Percentiles rank a stretch among this genome's conserved stretches.
phyloP scores from a whole-genome alignment of 805 yeast genomes.

The Metschnikowia kofuensis region DNA sequence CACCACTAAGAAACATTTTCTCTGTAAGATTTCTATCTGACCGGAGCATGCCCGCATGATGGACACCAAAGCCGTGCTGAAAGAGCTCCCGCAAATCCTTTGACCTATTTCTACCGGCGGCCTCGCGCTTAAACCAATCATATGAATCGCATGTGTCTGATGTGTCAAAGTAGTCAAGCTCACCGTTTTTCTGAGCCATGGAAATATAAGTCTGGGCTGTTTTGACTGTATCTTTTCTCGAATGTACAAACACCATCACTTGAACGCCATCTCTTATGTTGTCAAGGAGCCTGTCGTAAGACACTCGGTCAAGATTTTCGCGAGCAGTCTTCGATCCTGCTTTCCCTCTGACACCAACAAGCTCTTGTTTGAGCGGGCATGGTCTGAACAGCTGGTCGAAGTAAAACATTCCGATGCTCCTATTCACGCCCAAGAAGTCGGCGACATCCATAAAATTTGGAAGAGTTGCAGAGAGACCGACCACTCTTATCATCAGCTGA shows the following conservation, averaged over 20 bases:
- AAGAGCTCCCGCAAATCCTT: conserved; percentile 81
- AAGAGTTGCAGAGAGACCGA: conserved; percentile 21
- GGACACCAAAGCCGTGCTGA: conserved; percentile 82
- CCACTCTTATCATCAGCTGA: conserved; percentile 49
- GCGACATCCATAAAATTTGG: conserved; percentile 54
- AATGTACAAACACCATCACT: conserved; percentile 95
- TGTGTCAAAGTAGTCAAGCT: conserved; percentile 57
- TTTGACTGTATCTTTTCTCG: conserved; percentile 87
- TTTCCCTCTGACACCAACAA: conserved; percentile 84
- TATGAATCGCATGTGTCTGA: conserved; percentile 38
- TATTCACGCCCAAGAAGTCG: conserved; percentile 87
- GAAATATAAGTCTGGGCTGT: conserved; percentile 72
- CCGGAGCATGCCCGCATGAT: conserved; percentile 96
- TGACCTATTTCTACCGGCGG: conserved; percentile 63
- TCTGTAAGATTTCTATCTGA: conserved; percentile 88
- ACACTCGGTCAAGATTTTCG: conserved; percentile 69
- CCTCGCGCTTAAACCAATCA: conserved; percentile 56
- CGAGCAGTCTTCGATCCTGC: conserved; percentile 71
- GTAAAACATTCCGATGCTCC: conserved; percentile 88
- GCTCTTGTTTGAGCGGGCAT: conserved; percentile 84
- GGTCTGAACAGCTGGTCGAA: conserved; percentile 94
- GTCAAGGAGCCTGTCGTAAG: conserved; percentile 73
- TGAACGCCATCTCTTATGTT: conserved; percentile 72
- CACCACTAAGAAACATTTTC: conserved; percentile 79
- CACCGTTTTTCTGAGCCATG: conserved; percentile 63